Percentiles rank a stretch among this genome's conserved stretches.
These are phyloP conservation scores for Podila verticillata DNA, from an alignment of 192 early-diverging fungal genomes.

Conservation along the genomic window DNA sequence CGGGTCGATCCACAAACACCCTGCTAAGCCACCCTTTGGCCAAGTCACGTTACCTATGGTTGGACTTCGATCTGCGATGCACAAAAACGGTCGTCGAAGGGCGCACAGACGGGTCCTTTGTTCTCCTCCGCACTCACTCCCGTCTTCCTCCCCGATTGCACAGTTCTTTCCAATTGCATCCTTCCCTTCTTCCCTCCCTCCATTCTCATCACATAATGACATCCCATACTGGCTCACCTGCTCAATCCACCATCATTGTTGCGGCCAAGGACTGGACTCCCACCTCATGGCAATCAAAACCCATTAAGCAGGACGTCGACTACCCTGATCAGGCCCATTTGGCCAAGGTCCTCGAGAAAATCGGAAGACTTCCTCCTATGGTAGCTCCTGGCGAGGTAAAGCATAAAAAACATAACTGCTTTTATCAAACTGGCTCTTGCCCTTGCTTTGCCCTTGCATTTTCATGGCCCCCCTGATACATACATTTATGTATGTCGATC, in stretches of 20 bases:
- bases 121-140: neutral
- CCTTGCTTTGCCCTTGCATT: neutral
- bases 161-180: neutral
- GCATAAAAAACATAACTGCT: neutral
- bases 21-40: too few relatives aligned
- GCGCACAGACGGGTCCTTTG: neutral
- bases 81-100: too few relatives aligned
- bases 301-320: conserved; percentile 88
- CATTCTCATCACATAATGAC: neutral
- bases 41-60: too few relatives aligned
- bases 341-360: conserved; percentile 74
- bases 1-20: too few relatives aligned
- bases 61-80: too few relatives aligned
- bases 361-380: conserved; percentile 86
- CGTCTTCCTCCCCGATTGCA: neutral
- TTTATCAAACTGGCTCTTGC: neutral
- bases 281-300: conserved; percentile 76
- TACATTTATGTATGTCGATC: too few relatives aligned
- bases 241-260: conserved; percentile 17
- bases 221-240: conserved; percentile 8
- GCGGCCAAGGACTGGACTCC: conserved; percentile 68
- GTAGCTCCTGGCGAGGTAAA: conserved; percentile 87
- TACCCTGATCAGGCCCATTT: conserved; percentile 84
- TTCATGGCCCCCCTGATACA: neutral
- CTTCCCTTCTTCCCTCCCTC: too few relatives aligned